phyloP scores from a whole-genome alignment of 805 yeast genomes.

The Saturnispora dispora region DNA sequence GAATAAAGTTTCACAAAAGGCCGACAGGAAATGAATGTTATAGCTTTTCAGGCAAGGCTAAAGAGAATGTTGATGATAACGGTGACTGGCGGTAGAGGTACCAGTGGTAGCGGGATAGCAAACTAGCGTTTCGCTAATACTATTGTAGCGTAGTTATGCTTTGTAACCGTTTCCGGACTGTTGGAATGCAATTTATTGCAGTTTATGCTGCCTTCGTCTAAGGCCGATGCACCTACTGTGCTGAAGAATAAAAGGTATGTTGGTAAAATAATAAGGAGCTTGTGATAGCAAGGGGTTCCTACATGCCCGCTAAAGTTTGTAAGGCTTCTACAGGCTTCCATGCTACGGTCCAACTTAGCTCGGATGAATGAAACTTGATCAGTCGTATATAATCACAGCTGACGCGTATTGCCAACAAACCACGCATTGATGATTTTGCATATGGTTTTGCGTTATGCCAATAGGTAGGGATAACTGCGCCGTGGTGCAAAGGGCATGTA shows the following conservation, averaged over 20 bases:
- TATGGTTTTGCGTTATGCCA: too few species aligned
- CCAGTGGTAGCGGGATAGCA: background rate
- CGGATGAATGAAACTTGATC: too few species aligned
- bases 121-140: background rate
- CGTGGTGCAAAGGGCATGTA: too few species aligned
- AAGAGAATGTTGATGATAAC: background rate
- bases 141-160: background rate
- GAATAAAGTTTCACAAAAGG: background rate
- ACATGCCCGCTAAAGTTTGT: background rate
- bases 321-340: background rate
- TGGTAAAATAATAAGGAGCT: background rate
- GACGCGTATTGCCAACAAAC: background rate
- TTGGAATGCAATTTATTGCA: background rate
- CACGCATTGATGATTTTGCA: too few species aligned
- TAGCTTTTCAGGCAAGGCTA: background rate
- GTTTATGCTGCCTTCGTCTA: background rate
- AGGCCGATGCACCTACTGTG: background rate
- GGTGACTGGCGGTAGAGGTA: background rate
- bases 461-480: too few species aligned
- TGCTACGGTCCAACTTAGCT: background rate
- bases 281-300: background rate
- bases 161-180: background rate
- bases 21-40: background rate
- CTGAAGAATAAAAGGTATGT: background rate
- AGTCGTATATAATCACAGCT: background rate